Conservation (phyloP, 2,329 filamentous ascomycete species). For the Aspergillus niger region DNA sequence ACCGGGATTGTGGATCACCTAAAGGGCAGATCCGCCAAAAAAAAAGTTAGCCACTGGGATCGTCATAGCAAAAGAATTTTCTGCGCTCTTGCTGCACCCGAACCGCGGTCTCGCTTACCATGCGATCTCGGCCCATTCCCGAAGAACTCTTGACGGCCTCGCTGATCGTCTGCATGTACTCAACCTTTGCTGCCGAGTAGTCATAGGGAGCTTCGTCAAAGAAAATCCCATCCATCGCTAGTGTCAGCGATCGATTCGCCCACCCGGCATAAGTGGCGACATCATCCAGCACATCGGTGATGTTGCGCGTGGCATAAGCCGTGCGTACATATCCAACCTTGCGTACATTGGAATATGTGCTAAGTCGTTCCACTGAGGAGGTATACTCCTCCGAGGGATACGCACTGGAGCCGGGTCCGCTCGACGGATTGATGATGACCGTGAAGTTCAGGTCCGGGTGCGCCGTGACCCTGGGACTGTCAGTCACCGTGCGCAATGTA, state of each 20-base stretch:
- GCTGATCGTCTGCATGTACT: constrained; percentile 25
- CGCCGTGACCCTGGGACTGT: constrained; percentile 15
- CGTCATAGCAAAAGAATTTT: neutral
- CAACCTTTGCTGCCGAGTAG: constrained; percentile 21
- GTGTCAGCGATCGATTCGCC: constrained; percentile 27
- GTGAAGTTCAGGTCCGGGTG: constrained; percentile 30
- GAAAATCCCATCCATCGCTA: constrained; percentile 43
- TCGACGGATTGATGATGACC: constrained; percentile 34
- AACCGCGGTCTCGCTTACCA: constrained; percentile 10
- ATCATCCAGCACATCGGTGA: constrained; percentile 37
- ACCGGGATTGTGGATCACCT: constrained; percentile 23
- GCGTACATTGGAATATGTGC: constrained; percentile 40
- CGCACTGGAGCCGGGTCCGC: constrained; percentile 35
- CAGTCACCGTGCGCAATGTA: neutral
- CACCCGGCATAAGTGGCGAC: constrained; percentile 43
- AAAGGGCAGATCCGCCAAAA: neutral
- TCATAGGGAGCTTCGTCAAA: constrained; percentile 40
- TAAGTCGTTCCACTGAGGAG: constrained; percentile 38
- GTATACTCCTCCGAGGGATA: constrained; percentile 40
- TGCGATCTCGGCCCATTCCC: constrained; percentile 8
- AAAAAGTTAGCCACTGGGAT: neutral
- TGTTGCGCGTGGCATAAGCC: constrained; percentile 32
- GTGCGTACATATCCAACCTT: constrained; percentile 48
- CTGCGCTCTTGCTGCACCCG: neutral
- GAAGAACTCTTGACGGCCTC: constrained; percentile 18